phyloP scores from a whole-genome alignment of 1,284 basidiomycete species.

The Marasmius tenuissimus region DNA sequence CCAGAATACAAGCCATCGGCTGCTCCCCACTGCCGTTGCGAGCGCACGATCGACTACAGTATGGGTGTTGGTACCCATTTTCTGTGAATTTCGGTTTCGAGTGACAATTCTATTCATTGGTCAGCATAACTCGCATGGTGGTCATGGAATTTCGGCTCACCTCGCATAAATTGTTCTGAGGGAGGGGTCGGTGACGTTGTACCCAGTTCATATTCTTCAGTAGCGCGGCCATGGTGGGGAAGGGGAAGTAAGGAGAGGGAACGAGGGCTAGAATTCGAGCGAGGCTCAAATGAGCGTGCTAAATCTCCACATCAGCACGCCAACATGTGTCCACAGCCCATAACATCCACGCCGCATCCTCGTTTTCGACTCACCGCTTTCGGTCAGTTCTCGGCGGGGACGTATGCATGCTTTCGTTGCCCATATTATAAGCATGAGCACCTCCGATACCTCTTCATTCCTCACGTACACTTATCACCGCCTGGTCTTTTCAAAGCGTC shows the following conservation, averaged over 20 bases:
- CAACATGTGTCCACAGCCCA: not conserved
- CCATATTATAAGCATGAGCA: not conserved
- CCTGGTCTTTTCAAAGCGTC: not conserved
- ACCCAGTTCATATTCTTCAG: constrained; percentile 2
- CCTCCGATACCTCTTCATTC: constrained; percentile 16
- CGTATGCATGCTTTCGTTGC: too few species aligned
- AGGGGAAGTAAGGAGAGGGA: not conserved
- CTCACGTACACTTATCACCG: constrained; percentile 18
- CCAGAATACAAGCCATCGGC: constrained; percentile 40
- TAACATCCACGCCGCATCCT: constrained; percentile 6
- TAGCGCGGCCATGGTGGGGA: not conserved
- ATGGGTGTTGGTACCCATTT: constrained; percentile 54
- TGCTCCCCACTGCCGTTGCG: constrained; percentile 32
- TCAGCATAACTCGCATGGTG: not conserved
- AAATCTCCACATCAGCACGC: not conserved
- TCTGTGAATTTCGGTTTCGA: constrained; percentile 58
- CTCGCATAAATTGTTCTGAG: constrained; percentile 7
- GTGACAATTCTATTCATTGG: constrained; percentile 48
- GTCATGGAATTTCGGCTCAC: not conserved
- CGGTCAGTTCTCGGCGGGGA: not conserved
- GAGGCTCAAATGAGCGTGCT: not conserved
- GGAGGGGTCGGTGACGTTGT: not conserved
- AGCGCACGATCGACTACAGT: constrained; percentile 60
- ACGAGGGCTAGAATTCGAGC: not conserved
- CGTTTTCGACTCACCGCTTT: not conserved